phyloP scores from a whole-genome alignment of 805 yeast species.

The Candida endomychidarum region DNA sequence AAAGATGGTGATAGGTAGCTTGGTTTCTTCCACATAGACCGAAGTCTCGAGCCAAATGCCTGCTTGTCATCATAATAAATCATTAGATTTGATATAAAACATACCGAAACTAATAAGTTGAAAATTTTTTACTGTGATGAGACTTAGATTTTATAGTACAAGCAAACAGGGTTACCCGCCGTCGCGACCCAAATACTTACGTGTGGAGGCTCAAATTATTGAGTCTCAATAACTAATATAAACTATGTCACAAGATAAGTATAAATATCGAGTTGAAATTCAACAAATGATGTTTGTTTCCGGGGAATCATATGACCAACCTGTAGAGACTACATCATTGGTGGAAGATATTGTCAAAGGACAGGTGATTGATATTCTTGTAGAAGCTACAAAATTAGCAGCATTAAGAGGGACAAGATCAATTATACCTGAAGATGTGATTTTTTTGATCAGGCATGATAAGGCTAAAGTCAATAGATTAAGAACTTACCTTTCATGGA shows the following conservation, averaged over 20 bases:
- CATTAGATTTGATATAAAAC: conserved; percentile 11
- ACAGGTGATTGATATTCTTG: conserved; percentile 83
- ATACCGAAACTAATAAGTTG: conserved; percentile 11
- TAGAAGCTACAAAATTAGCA: conserved; percentile 79
- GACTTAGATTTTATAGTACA: conserved; percentile 1
- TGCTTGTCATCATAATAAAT: conserved; percentile 79
- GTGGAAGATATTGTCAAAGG: conserved; percentile 94
- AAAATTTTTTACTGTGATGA: conserved; percentile 6
- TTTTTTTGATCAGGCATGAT: conserved; percentile 88
- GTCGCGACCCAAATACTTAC: neutral
- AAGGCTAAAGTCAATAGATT: conserved; percentile 90
- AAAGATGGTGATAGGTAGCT: conserved; percentile 71
- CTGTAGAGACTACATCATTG: conserved; percentile 84
- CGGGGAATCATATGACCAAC: conserved; percentile 94
- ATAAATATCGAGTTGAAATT: conserved; percentile 85
- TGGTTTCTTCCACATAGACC: conserved; percentile 98
- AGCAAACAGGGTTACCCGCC: conserved; percentile 3
- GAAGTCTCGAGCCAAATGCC: conserved; percentile 99
- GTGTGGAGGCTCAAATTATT: too few relatives aligned
- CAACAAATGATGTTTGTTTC: conserved; percentile 98
- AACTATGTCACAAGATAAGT: conserved; percentile 33
- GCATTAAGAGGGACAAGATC: conserved; percentile 77
- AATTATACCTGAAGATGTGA: conserved; percentile 89
- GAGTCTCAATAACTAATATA: too few relatives aligned
- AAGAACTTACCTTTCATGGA: conserved; percentile 92